Conservation (phyloP, 1,139 yeast species). For the Debaryomyces fabryi region DNA sequence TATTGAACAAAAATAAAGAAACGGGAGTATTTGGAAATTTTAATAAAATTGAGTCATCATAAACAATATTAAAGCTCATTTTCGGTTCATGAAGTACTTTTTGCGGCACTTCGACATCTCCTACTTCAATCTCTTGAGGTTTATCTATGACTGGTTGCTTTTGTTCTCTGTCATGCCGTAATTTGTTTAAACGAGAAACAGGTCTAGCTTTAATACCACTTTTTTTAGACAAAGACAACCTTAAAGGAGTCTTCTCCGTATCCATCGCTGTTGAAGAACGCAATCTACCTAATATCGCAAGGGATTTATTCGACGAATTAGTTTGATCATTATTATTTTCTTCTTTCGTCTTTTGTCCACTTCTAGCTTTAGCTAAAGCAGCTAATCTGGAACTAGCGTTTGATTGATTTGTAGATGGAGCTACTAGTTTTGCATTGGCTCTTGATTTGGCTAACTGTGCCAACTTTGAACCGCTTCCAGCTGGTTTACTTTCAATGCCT, state of each 20-base stretch:
- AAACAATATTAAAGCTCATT: conserved; percentile 15
- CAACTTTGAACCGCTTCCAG: conserved; percentile 17
- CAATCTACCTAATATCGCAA: conserved; percentile 26
- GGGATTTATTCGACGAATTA: conserved; percentile 16
- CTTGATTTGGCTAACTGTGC: conserved; percentile 25
- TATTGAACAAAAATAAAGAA: conserved; percentile 22
- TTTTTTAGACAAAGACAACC: not conserved
- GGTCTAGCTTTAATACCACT: not conserved
- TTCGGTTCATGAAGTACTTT: not conserved
- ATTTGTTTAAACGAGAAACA: not conserved
- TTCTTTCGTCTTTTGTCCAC: conserved; percentile 12
- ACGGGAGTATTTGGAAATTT: conserved; percentile 19
- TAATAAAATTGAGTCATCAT: conserved; percentile 25
- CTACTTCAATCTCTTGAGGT: not conserved
- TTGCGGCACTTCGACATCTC: not conserved
- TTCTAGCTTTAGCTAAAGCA: conserved; percentile 49
- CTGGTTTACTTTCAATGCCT: not conserved
- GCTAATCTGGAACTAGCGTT: conserved; percentile 41
- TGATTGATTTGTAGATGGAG: not conserved
- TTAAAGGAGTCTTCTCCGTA: not conserved
- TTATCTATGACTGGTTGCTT: not conserved
- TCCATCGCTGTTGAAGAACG: not conserved
- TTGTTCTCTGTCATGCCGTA: not conserved
- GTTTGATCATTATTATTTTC: not conserved
- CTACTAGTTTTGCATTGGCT: conserved; percentile 9